These are phyloP conservation scores for Hermanozyma aechmeae DNA, from an alignment of 805 yeast genomes.

Conservation along the genomic window DNA sequence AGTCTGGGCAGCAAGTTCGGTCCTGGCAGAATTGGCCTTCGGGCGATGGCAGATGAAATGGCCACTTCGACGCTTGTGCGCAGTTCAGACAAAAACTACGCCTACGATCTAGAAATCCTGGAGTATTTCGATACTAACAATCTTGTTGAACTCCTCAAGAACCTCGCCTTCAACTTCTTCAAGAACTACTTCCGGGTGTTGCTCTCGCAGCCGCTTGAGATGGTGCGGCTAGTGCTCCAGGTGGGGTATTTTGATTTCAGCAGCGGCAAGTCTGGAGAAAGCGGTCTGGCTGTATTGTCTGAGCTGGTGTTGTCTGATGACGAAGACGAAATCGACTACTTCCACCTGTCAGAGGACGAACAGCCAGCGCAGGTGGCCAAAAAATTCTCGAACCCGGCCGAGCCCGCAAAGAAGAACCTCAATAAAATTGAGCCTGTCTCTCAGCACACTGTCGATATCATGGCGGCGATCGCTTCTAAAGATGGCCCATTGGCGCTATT, in stretches of 20 bases:
- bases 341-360: constrained; percentile 16
- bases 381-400: neutral
- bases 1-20: constrained; percentile 11
- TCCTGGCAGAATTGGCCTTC: constrained; percentile 5
- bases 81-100: constrained; percentile 30
- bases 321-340: constrained; percentile 27
- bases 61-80: constrained; percentile 3
- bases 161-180: constrained; percentile 51
- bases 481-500: constrained; percentile 68
- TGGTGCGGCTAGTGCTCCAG: constrained; percentile 68
- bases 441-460: constrained; percentile 56
- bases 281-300: no score
- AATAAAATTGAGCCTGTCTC: constrained; percentile 45
- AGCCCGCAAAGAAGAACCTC: constrained; percentile 1
- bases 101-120: constrained; percentile 51
- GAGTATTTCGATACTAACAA: constrained; percentile 58
- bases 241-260: constrained; percentile 51
- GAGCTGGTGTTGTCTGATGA: constrained; percentile 1
- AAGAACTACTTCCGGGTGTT: constrained; percentile 63
- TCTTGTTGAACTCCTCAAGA: constrained; percentile 45
- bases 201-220: constrained; percentile 83
- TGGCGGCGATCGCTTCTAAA: constrained; percentile 52
- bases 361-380: no score
- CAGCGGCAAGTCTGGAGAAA: no score
- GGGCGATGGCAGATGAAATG: constrained; percentile 10